Percentiles rank a stretch among this genome's conserved stretches.
phyloP scores from a whole-genome alignment of 441 rosid genomes.

The Daphne laureola region DNA sequence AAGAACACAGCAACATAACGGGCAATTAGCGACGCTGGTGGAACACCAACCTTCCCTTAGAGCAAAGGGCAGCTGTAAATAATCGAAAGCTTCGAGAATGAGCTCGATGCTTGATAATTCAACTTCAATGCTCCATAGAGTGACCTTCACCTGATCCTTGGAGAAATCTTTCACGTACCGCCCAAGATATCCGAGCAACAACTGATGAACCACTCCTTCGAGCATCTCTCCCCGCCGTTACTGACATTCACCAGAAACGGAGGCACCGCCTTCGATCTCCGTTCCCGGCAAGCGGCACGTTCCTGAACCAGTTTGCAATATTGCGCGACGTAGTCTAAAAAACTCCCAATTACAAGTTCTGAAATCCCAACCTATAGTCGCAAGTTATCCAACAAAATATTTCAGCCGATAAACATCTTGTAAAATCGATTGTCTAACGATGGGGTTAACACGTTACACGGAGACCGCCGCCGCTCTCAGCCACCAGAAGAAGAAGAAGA shows the following conservation, averaged over 20 bases:
- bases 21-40: background rate
- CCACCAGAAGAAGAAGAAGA: no score
- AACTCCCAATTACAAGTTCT: no score
- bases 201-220: slow-evolving; percentile 62
- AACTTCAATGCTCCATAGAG: slow-evolving; percentile 75
- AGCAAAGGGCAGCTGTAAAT: slow-evolving; percentile 75
- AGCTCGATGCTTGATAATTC: slow-evolving; percentile 74
- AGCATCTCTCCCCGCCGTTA: slow-evolving; percentile 35
- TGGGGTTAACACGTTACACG: no score
- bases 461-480: no score
- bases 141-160: slow-evolving; percentile 72
- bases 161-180: slow-evolving; percentile 75
- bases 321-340: no score
- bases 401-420: no score
- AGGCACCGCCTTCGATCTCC: no score
- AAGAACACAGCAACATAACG: background rate
- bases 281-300: no score
- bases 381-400: no score
- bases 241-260: background rate
- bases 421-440: no score
- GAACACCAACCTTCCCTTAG: slow-evolving; percentile 51
- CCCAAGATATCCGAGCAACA: slow-evolving; percentile 74
- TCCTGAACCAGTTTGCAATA: no score
- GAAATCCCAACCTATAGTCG: no score
- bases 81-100: slow-evolving; percentile 89